Evolutionary conservation across 768 basidiomycete genomes (phyloP), one percentile per base, ranked within the genome.

Genomic region (Boletus bicolor): DNA sequence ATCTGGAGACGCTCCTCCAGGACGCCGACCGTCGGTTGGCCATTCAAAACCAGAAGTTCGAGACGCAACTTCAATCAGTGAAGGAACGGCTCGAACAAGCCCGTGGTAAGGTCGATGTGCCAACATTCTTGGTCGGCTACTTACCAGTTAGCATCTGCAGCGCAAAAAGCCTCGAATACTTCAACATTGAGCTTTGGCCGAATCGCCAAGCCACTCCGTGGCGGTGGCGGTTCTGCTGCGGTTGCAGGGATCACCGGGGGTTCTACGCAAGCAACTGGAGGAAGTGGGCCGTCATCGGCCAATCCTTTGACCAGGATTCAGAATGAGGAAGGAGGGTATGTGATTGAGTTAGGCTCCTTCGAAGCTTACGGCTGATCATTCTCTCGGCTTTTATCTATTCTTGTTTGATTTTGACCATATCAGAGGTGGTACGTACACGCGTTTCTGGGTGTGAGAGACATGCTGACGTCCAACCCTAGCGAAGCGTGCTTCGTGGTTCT

Each of bases 1-100:
- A 93, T 73, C 80, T 99, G 59, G 97, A 99, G 73, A 85, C 88
- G 4, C 76, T 97, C 37, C 79, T 98, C 30, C 93, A 93, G 66
- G 93, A 95, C 64, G 93, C 96, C 43, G 94, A 98, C 75, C 87
- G 93, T 44, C 84, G 94, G 64, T 77, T 98, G 58, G 87, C 88
- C n/a, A 73, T 89, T 56, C 92, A 95, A 78, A 94, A 98, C 72
- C 86, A 91, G 80, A 97, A 94, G 75, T 96, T 94, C 75, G 94
- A 98, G 74, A 82, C 85, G 39, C 93, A 97, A 71, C 75, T 98
- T 49, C 91, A 95, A 70, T 87, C 89, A 24, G 89, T 98, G 60
- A 90, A 90, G 73, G 92, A 96, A 66, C 82, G 94, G 52, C 77
- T 98, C 56, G 92, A 95, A 72, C 92, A 94, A 70, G 91, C 93